Base-by-base conservation (phyloP, 306 rosid species). In the Cicer judaicum region DNA sequence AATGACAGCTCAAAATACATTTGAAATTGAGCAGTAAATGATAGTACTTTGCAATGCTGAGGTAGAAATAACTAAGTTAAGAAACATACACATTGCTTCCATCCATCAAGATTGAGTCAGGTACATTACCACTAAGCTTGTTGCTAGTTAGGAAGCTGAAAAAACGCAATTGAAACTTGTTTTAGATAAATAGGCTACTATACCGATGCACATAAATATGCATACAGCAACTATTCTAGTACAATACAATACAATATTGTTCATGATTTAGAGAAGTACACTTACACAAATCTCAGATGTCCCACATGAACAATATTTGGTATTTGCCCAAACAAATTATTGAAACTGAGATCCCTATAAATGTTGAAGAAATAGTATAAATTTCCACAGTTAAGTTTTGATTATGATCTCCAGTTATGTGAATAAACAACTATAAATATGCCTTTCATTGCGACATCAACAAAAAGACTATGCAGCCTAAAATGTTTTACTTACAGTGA, bases 281-380 rank as follows among this genome's bases (percentile, higher is more conserved):
- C 97, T 91, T 85, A 93, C 98, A 93, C 64, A 78, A 87, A 88
- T 82, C 39, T 82, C 69, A 84, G 16, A 65, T 61, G 85, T 72
- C 78, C 75, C 41, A 68, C 81, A 63, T 46, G 83, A 47, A 12
- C 1, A 47, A 78, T 53, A 0, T 61, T 63, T 29, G 97, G 96
- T 86, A 93, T 78, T 85, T 87, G 72, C 82, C 98, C 98, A 24
- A 80, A 86, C 82, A 93, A 78, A 53, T 88, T 82, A 75, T 93
- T 93, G 81, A 91, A 93, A 86, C 96, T 89, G 75, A 91, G 83
- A 84, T 93, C 98, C 84, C 98, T 93, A 42, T 41, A 68, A 76
- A 64, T 77, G 63, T 80, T 54, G 50, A 64, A 69, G 64, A 77
- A 77, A 49, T 19, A 70, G 54, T 49, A 59, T 61, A 52, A 66